Base-by-base conservation (phyloP, 805 yeast genomes). In the Spathaspora arborariae region DNA sequence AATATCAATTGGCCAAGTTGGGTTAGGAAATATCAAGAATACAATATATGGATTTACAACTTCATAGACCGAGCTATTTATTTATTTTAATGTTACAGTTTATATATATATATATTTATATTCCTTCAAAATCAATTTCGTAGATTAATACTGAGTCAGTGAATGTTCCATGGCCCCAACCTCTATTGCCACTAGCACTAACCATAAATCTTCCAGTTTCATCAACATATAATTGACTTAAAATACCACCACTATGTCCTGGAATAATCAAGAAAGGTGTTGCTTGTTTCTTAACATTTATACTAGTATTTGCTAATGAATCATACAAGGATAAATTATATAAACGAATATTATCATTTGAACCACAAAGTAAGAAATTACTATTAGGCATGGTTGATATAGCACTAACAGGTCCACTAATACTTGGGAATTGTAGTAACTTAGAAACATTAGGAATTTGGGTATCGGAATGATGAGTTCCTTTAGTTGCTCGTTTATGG, bases 181-280 rank as follows among this genome's bases (percentile, higher is more conserved):
- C 99, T 57, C 97, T 78, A 51, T 87, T 88, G 8, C 99, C 99
- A 61, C 96, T 85, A 0, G 97, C 84, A 57, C 96, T 85, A 5
- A 92, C 78, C 84, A 94, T 75, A 62, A 87, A 94, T 51, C 94
- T 69, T 35, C 95, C 88, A 1, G 94, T 85, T 24, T 92, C 92
- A 63, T 92, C 98, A 19, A 91, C 84, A 45, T 80, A 74, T 51
- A 94, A 68, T 44, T 82, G 81, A 41, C 96, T 85, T 27, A 94
- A 70, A 2, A 81, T 80, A 21, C 97, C 96, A 42, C 99, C 98
- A 59, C 88, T 96, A 63, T 94, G 98, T 0, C 99, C 98, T 0
- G 99, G 97, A 9, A 94, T 78, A 55, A 95, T 91, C 62, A 84
- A 75, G 60, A 92, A 94, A 15, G 97, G 97, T 7, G 85, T 74